phyloP scores from a whole-genome alignment of 2,329 filamentous ascomycete species.

The Talaromyces atroroseus region DNA sequence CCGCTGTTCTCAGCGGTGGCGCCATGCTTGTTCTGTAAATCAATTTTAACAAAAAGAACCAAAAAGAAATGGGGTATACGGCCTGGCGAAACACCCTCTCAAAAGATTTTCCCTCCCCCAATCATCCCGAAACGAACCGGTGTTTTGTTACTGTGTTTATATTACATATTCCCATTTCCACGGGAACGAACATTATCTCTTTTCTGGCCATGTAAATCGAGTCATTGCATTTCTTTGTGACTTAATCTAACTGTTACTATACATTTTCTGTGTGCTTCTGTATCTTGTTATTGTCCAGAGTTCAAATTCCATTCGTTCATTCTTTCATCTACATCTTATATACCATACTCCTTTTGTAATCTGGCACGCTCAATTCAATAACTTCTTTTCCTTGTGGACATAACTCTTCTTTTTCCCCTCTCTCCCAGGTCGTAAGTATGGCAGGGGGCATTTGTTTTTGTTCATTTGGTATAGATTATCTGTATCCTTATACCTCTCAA shows the following conservation, averaged over 20 bases:
- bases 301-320: not conserved
- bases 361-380: not conserved
- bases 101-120: not conserved
- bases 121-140: not conserved
- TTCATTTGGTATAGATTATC: no score
- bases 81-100: not conserved
- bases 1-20: conserved; percentile 39
- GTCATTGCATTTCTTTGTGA: not conserved
- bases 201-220: not conserved
- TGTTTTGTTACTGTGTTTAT: not conserved
- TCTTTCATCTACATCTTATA: not conserved
- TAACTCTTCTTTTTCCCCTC: not conserved
- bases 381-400: not conserved
- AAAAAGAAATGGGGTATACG: not conserved
- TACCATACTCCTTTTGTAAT: not conserved
- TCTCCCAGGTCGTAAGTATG: no score
- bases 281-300: not conserved
- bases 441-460: no score
- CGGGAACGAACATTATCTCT: not conserved
- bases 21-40: conserved; percentile 45
- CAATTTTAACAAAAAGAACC: not conserved
- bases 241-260: not conserved
- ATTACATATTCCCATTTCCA: not conserved
- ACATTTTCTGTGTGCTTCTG: not conserved
- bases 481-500: no score